Evolutionary conservation across 2,329 filamentous ascomycete species (phyloP), one percentile per base, ranked within the genome.

Genomic region (Trichoderma lentiforme): DNA sequence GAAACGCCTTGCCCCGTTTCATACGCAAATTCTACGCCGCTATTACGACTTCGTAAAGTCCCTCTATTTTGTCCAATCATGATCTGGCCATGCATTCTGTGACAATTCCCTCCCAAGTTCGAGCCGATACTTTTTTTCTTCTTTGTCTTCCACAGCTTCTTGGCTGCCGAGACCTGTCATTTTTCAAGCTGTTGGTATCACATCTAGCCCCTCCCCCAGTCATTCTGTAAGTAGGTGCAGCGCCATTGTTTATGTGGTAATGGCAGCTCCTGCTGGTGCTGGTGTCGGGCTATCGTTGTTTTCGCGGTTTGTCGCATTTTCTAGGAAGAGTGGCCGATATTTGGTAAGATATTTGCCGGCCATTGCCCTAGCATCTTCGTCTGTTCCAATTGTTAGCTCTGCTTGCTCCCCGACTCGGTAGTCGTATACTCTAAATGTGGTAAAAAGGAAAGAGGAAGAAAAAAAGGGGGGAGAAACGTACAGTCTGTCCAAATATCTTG

Each of bases 401-500:
- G 21, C 9, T 3, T 2, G 18, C 26, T 6, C 21, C 24, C 9
- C 12, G 7, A 12, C 6, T 7, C 24, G 7, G 18, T 32, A 47
- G 18, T 6, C 4, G 3, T 11, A 26, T 26, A 9, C 21, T 12
- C 14, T 3, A 3, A 43, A 30, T 1, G 28, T 9, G 6, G 28
- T 11, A 24, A n/a, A 12, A 11, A 4, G 39, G 1, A 11, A 18
- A 1, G 4, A 24, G 8, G 11, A n/a, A 34, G 14, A 62, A 12
- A 9, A 14, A n/a, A 58, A 51, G 32, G 36, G 1, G 36, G 2
- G 3, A 43, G 8, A 26, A 15, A 84, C 89, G 83, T 82, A 90
- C 89, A 91, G 73, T 90, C 89, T 18, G 84, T 82, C 89, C 90
- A 92, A 73, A 92, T 89, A 73, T 89, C 89, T 76, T 91, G 87